Base-by-base conservation (phyloP, 495 filamentous ascomycete genomes). In the Thozetella sp. region DNA sequence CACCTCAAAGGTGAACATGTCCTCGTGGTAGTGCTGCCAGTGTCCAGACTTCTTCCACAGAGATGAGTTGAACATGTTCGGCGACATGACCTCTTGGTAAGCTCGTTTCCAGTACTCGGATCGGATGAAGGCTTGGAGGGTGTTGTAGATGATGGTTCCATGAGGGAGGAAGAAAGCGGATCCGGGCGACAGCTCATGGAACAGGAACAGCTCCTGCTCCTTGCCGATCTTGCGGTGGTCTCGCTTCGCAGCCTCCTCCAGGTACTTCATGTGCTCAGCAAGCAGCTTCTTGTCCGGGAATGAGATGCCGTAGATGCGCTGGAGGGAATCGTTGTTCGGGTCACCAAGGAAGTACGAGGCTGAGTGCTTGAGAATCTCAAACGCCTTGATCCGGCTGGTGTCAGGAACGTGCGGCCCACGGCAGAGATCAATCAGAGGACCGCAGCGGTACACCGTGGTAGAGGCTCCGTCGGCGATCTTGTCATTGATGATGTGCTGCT, bases 261-360 rank as follows among this genome's bases (percentile, higher is more conserved):
- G 75, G 72, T 96, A 94, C 60, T 93, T 92, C 76, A 94, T 85
- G 76, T 97, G 90, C 62, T 94, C 93, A 15, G 86, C 83, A 83
- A 98, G 90, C 64, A 81, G 81, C 80, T 97, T 96, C 83, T 98
- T 98, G 70, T 98, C 94, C 0, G 96, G 96, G 76, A 97, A 99
- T 23, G 93, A 96, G 52, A 99, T 88, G 65, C 94, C 96, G 68
- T 97, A 95, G 55, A 99, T 94, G 59, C 95, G 90, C 72, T 98
- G 96, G 25, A 99, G 79, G 9, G 93, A 95, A 68, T 98, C 95
- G 68, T 97, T 96, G 65, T 84, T 84, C 60, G 93, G 87, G 72
- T 97, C 93, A 27, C 96, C 96, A 15, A 97, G 87, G 84, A 96
- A 99, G 71, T 98, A 98, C 17, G 93, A 96, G 3, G 96, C 91